A percentile compares a stretch with the other conserved stretches of the same genome.
These are phyloP conservation scores for Colletotrichum camelliae DNA, from an alignment of 2,329 filamentous ascomycete species.

Conservation along the genomic window DNA sequence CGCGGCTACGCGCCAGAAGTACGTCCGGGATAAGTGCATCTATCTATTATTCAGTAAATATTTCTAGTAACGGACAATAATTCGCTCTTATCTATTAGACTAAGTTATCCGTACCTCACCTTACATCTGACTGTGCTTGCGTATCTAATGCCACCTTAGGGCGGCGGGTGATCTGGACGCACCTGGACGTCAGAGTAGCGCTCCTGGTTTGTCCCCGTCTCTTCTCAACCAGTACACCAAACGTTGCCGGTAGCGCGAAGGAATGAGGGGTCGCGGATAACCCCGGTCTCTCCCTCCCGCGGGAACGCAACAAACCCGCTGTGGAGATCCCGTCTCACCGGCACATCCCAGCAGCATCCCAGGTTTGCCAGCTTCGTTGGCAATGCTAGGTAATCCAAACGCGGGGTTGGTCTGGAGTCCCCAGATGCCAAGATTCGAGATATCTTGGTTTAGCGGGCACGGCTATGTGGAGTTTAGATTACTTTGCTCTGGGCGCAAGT, in stretches of 20 bases:
- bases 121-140: not conserved
- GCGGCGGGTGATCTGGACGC: not conserved
- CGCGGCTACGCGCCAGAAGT: too few species aligned
- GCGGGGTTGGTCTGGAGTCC: constrained; percentile 18
- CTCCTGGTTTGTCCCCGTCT: not conserved
- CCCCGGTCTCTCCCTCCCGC: not conserved
- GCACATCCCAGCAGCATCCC: not conserved
- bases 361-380: not conserved
- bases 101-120: not conserved
- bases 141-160: not conserved
- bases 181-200: not conserved
- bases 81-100: not conserved
- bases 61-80: too few species aligned
- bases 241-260: not conserved
- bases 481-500: not conserved
- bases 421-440: constrained; percentile 4
- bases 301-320: not conserved
- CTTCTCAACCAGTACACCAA: not conserved
- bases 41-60: too few species aligned
- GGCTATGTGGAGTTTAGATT: not conserved
- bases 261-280: not conserved
- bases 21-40: too few species aligned
- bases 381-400: not conserved
- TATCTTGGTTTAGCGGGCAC: not conserved
- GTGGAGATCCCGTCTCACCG: not conserved